A percentile compares a stretch with the other conserved stretches of the same genome.
These are phyloP conservation scores for Solanum etuberosum DNA, from an alignment of 257 asterid genomes.

Conservation along the genomic window DNA sequence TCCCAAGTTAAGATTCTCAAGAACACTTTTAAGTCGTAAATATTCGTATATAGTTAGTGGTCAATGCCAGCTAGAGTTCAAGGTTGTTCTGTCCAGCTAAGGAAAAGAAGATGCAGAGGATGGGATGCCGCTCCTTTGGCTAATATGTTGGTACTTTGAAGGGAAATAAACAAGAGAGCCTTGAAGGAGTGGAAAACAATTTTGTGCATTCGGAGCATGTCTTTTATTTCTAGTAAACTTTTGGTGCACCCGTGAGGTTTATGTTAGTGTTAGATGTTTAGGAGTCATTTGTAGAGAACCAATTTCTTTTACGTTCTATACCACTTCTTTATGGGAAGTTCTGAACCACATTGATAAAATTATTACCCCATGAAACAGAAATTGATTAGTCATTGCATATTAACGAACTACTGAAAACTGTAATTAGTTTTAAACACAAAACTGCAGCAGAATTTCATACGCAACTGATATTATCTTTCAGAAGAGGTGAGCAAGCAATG, in stretches of 20 bases:
- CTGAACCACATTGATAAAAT: background rate
- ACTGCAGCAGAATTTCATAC: background rate
- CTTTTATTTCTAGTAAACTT: background rate
- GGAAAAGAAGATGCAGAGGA: background rate
- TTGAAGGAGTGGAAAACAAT: background rate
- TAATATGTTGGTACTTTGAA: background rate
- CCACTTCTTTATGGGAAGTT: background rate
- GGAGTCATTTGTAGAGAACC: background rate
- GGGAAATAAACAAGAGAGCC: background rate
- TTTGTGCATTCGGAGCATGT: background rate
- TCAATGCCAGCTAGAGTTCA: background rate
- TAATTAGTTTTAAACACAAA: background rate
- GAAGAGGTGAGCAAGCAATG: background rate
- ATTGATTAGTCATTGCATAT: background rate
- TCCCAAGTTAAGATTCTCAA: background rate
- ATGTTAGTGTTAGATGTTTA: background rate
- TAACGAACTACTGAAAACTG: background rate
- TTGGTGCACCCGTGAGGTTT: background rate
- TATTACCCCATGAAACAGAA: background rate
- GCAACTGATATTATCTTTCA: background rate
- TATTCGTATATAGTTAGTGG: background rate
- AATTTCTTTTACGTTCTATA: background rate
- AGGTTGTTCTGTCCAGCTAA: background rate
- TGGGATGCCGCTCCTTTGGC: background rate
- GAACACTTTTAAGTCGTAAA: background rate